phyloP scores from a whole-genome alignment of 2,329 filamentous ascomycete species.

The Cladophialophora bantiana region DNA sequence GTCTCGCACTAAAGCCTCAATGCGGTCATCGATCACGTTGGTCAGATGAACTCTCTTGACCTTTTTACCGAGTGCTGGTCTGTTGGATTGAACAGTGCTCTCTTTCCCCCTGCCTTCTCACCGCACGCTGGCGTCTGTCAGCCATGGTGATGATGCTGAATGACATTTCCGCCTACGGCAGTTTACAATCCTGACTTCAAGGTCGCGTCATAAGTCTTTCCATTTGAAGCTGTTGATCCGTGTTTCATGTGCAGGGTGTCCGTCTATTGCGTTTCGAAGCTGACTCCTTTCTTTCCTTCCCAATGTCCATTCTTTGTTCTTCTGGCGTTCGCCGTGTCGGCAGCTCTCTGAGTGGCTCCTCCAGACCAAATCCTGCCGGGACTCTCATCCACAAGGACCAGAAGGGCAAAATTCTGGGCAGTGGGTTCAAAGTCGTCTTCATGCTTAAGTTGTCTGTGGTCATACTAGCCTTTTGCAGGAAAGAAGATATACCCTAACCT shows the following conservation, averaged over 20 bases:
- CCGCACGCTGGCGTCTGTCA: neutral
- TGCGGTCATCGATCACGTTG: constrained; percentile 15
- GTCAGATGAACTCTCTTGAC: neutral
- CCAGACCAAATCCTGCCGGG: constrained; percentile 27
- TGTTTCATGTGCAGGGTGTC: neutral
- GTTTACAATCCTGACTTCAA: neutral
- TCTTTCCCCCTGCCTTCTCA: neutral
- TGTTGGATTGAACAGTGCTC: neutral
- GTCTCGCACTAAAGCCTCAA: constrained; percentile 16
- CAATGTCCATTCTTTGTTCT: constrained; percentile 22
- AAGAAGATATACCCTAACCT: constrained; percentile 43
- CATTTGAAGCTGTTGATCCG: neutral
- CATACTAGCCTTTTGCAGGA: constrained; percentile 36
- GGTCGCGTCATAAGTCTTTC: neutral
- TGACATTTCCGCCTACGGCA: neutral
- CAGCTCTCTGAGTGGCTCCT: constrained; percentile 17
- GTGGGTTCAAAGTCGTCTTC: constrained; percentile 26
- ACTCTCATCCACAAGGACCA: constrained; percentile 28
- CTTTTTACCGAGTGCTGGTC: neutral
- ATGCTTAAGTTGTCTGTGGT: constrained; percentile 6
- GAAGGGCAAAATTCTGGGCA: constrained; percentile 29
- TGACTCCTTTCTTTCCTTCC: neutral
- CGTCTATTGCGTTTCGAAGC: neutral
- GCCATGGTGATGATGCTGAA: neutral
- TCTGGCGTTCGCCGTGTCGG: constrained; percentile 29